Evolutionary conservation across 2,329 filamentous ascomycete species (phyloP), one percentile per base, ranked within the genome.

Genomic region (Zasmidium citrigriseum): DNA sequence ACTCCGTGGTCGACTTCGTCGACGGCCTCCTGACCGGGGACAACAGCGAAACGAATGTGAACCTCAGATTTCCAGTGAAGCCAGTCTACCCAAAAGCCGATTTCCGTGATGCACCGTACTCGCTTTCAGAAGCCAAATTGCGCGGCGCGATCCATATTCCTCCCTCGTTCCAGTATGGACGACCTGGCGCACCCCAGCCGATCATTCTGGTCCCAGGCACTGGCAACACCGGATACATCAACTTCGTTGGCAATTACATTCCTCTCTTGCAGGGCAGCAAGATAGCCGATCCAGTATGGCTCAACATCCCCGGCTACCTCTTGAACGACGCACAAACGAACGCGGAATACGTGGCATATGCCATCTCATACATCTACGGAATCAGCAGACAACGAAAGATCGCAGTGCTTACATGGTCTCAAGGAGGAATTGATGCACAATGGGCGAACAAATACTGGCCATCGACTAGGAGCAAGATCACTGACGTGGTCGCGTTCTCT

Each of bases 391-490:
- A 71, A 25, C 61, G 65, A 21, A 74, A 78, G 21, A 52, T 81
- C 4, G 71, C 73, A 14, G 71, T 83, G 14, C 70, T 84, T 10
- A 75, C 75, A 14, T 85, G 80, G 81, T 83, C 80, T 0, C 82
- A 85, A 67, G 83, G 83, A 14, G 78, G 77, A 44, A 69, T 85
- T 1, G 72, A 81, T 57, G 74, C 77, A 0, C 83, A 86, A 67
- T 85, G 83, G 83, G 80, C 78, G 0, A 72, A 83, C 59, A 84
- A 83, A 61, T 84, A 83, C 72, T 84, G 80, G 80, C 81, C 81
- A 0, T 81, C 78, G 1, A 80, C 78, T 1, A 76, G 77, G 9
- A 63, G 63, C 1, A 70, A 72, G 1, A 75, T 80, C 2, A 73
- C 73, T 27, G 78, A 85, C 66, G 78, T 82, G 65, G 74, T 86